Conservation (phyloP, 495 filamentous ascomycete genomes). For the Jackrogersella multiformis region DNA sequence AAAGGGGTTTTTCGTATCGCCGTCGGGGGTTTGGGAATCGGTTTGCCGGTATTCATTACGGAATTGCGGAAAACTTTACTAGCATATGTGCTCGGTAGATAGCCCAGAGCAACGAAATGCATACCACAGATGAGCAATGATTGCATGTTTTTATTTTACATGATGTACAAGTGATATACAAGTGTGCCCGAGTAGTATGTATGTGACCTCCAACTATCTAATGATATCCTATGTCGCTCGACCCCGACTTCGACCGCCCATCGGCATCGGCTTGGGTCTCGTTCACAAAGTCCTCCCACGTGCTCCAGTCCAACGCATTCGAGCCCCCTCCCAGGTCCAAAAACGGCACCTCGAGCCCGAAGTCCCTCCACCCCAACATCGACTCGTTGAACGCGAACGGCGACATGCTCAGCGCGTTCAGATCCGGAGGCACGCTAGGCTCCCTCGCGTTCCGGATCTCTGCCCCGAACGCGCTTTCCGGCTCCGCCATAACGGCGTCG, state of each 20-base stretch:
- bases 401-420: constrained; percentile 17
- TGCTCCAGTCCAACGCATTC: constrained; percentile 42
- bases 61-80: constrained; percentile 63
- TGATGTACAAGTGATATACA: constrained; percentile 15
- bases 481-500: neutral
- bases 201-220: constrained; percentile 3
- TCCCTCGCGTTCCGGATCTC: constrained; percentile 19
- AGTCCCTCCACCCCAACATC: constrained; percentile 36
- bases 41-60: constrained; percentile 63
- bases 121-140: constrained; percentile 28
- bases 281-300: constrained; percentile 49
- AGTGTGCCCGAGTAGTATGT: constrained; percentile 3
- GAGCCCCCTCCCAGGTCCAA: constrained; percentile 13
- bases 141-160: constrained; percentile 10
- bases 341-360: constrained; percentile 34
- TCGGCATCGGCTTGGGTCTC: constrained; percentile 41
- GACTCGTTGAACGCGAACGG: constrained; percentile 29
- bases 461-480: constrained; percentile 11
- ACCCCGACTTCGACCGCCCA: constrained; percentile 30
- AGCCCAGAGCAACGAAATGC: constrained; percentile 32
- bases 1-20: constrained; percentile 53
- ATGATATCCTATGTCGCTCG: constrained; percentile 28
- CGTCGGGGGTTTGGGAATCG: constrained; percentile 57
- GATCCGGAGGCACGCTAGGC: constrained; percentile 13
- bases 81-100: constrained; percentile 51